These are phyloP conservation scores for Zygosaccharomyces pseudobailii DNA, from an alignment of 1,139 yeast species.

Conservation along the genomic window DNA sequence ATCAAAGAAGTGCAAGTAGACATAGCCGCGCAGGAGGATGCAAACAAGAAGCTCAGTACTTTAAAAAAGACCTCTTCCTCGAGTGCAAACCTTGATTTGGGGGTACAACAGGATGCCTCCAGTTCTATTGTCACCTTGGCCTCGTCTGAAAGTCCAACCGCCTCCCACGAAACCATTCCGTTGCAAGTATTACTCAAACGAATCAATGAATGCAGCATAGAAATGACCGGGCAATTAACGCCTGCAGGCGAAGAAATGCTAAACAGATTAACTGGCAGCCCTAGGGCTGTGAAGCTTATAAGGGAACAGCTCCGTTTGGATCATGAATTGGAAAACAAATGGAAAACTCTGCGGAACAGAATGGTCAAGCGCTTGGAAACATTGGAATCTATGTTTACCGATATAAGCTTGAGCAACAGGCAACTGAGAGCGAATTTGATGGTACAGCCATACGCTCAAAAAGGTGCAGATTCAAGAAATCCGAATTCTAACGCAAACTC, in stretches of 20 bases:
- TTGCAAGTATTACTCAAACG: constrained; percentile 16
- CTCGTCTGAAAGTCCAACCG: background rate
- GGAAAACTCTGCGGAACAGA: constrained; percentile 22
- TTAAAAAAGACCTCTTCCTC: constrained; percentile 15
- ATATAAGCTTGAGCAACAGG: constrained; percentile 21
- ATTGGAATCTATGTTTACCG: constrained; percentile 24
- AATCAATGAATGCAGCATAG: constrained; percentile 19
- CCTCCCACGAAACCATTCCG: constrained; percentile 9
- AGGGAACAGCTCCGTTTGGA: constrained; percentile 28
- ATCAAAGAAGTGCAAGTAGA: constrained; percentile 19
- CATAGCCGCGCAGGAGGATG: constrained; percentile 19
- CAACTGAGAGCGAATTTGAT: constrained; percentile 24
- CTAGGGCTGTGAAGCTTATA: constrained; percentile 19
- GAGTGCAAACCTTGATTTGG: constrained; percentile 4
- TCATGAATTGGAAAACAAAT: constrained; percentile 22
- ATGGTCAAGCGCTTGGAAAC: constrained; percentile 20
- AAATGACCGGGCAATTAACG: constrained; percentile 24
- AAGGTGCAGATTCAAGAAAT: constrained; percentile 4
- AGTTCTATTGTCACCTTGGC: background rate
- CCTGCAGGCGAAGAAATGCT: constrained; percentile 23
- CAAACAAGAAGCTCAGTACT: constrained; percentile 22
- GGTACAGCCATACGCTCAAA: constrained; percentile 22
- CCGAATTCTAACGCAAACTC: constrained; percentile 8
- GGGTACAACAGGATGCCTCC: background rate
- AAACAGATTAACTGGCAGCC: constrained; percentile 21